Evolutionary conservation across 768 basidiomycete genomes (phyloP).

Genomic region (Naganishia friedmannii): DNA sequence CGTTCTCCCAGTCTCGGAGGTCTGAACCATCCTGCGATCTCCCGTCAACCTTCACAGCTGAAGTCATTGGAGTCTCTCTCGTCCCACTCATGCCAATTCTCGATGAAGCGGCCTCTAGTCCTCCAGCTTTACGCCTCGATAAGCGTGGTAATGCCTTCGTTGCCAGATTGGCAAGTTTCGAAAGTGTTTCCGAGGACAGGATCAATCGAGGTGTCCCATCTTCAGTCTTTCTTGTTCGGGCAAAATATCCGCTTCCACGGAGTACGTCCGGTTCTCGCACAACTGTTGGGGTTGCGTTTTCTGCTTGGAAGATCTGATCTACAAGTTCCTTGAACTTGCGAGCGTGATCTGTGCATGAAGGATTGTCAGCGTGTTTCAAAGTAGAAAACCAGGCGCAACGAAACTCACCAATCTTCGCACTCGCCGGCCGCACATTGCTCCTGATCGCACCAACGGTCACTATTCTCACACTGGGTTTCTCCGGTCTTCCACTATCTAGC

Average conservation of each 20-base stretch:
- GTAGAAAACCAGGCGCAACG: background rate
- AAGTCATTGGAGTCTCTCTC: background rate
- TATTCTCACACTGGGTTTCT: conserved; percentile 35
- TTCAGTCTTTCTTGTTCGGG: conserved; percentile 27
- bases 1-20: conserved; percentile 67
- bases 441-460: conserved; percentile 40
- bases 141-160: background rate
- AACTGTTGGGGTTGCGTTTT: conserved; percentile 67
- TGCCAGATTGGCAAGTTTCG: background rate
- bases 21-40: conserved; percentile 39
- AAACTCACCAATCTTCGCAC: conserved; percentile 15
- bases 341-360: conserved; percentile 58
- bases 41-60: background rate
- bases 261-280: conserved; percentile 59
- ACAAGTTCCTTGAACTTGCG: conserved; percentile 74
- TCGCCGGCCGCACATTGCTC: conserved; percentile 32
- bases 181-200: conserved; percentile 50
- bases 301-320: conserved; percentile 80
- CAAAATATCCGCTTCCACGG: conserved; percentile 41
- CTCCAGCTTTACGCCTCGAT: background rate
- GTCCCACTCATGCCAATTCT: background rate
- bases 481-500: conserved; percentile 14
- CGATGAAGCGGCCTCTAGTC: background rate
- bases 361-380: conserved; percentile 15
- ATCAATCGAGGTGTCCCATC: conserved; percentile 42